A percentile compares a stretch with the other conserved stretches of the same genome.
Conservation (phyloP, 108 stramenopile species). For the Nitzschia sp. region DNA sequence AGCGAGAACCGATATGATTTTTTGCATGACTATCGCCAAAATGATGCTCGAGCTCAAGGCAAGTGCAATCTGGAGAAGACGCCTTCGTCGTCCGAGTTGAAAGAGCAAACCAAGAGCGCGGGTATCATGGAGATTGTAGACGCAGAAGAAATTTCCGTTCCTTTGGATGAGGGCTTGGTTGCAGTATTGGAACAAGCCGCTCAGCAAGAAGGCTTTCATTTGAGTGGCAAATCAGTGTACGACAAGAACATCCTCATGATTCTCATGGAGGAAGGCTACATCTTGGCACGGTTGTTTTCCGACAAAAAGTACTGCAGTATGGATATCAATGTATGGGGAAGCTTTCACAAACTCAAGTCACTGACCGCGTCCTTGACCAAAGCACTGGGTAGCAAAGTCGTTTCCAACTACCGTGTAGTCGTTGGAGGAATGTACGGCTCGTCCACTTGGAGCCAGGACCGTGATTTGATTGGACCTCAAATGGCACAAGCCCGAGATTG, state of each 20-base stretch:
- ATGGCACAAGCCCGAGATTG: conserved; percentile 28
- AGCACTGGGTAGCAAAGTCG: conserved; percentile 30
- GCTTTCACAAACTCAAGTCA: conserved; percentile 35
- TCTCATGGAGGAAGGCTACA: conserved; percentile 63
- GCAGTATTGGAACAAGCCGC: conserved; percentile 28
- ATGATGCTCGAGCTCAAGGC: conserved; percentile 16
- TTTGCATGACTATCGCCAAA: conserved; percentile 36
- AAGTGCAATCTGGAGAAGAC: conserved; percentile 5
- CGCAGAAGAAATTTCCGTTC: conserved; percentile 50
- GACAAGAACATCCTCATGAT: conserved; percentile 25
- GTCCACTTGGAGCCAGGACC: conserved; percentile 80
- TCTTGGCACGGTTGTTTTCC: conserved; percentile 54
- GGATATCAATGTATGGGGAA: conserved; percentile 62
- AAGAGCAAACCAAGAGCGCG: conserved; percentile 8
- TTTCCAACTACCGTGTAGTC: conserved; percentile 66
- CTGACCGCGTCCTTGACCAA: conserved; percentile 22
- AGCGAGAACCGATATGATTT: conserved; percentile 4
- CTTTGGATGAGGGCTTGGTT: conserved; percentile 19
- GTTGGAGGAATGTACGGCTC: conserved; percentile 83
- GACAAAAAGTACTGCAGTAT: conserved; percentile 58
- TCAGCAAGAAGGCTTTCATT: conserved; percentile 37
- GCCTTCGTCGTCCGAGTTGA: not conserved
- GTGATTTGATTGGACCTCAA: conserved; percentile 65
- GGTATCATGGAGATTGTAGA: conserved; percentile 56
- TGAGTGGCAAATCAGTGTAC: conserved; percentile 18